These are phyloP conservation scores for Fusarium praegraminearum DNA, from an alignment of 2,329 filamentous ascomycete genomes.

Conservation along the genomic window DNA sequence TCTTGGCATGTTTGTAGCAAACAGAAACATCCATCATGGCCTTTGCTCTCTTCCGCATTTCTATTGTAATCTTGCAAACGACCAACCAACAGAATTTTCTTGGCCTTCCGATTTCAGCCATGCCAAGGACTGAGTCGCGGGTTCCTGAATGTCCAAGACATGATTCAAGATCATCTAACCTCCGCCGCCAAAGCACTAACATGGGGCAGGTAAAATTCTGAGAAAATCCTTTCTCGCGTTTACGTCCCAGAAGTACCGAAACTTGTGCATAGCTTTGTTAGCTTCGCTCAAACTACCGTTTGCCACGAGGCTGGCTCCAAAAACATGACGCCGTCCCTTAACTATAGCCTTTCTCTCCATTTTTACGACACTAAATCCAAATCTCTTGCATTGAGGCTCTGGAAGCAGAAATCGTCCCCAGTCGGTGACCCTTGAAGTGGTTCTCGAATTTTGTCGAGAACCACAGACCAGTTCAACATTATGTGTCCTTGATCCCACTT, in stretches of 20 bases:
- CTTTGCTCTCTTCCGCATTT: conserved; percentile 17
- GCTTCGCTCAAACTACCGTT: neutral
- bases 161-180: conserved; percentile 5
- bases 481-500: neutral
- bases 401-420: neutral
- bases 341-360: neutral
- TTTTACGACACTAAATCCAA: neutral
- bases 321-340: neutral
- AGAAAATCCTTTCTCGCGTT: neutral
- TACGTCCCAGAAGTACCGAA: conserved; percentile 3
- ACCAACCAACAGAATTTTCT: neutral
- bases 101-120: neutral
- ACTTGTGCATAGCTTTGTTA: neutral
- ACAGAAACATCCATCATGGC: neutral
- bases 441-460: too few species aligned
- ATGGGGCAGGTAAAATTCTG: neutral
- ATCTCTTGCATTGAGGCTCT: neutral
- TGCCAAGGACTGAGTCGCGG: conserved; percentile 7
- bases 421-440: neutral
- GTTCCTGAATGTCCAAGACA: neutral
- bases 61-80: neutral
- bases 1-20: conserved; percentile 1
- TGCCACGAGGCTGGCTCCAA: conserved; percentile 9
- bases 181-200: neutral
- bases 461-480: neutral